Base-by-base conservation (phyloP, 371 early-diverging fungal genomes). In the Neoconidiobolus thromboides region DNA sequence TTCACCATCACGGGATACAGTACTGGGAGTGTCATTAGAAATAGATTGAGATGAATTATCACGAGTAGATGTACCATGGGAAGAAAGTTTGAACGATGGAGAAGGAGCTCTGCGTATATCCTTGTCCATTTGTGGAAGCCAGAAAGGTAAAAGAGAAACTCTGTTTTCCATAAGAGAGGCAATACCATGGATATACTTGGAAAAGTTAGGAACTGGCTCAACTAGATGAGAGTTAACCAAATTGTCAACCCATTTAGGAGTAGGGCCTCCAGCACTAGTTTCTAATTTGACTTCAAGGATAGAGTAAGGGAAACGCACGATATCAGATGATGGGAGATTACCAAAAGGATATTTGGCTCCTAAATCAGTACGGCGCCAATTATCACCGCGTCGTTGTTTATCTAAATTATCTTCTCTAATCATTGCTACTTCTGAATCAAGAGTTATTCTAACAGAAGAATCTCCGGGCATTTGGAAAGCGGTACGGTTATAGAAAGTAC, bases 401-500 rank as follows among this genome's bases (percentile, higher is more conserved):
- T 81, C 80, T 48, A 73, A 74, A 60, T 87, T 81, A 68, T 96
- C 94, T 68, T 97, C 99, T 58, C 94, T 89, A 62, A 97, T 87
- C 85, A 96, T 89, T n/a, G 91, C 77, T 62, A 99, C 73, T 61
- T 99, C 91, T 1, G 94, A 98, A 67, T 99, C 99, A 0, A 99
- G 77, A n/a, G 86, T 86, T 51, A 99, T 87, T 55, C 96, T 81
- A 7, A 98, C 89, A 46, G 83, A 76, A 5, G 89, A 83, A 69
- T 96, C 95, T 39, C 91, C 92, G 1, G 95, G 94, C 37, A 96
- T 73, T 71, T 99, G 98, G 76, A 99, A 99, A 2, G 96, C 96
- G 4, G 92, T 96, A 62, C 99, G 86, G 67, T 93, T 93, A 74
- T 98, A 98, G 67, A 92, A 91, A 1, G 96, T 88, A 49, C 98